Conservation (phyloP, 176 grass and related monocot species). For the Triticum aestivum region IWGSC_CS_RefSeq_v2.1 NC_057797.1:213807734-213808233, state of each 20-base stretch:
- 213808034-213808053: slow-evolving; percentile 63
- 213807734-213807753: slow-evolving; percentile 63
- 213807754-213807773: slow-evolving; percentile 69
- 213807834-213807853: slow-evolving; percentile 84
- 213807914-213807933: slow-evolving; percentile 78
- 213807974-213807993: slow-evolving; percentile 41
- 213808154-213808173: slow-evolving; percentile 62
- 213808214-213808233: slow-evolving; percentile 65
- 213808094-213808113: slow-evolving; percentile 69
- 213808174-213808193: slow-evolving; percentile 74
- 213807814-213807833: slow-evolving; percentile 87
- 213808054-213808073: slow-evolving; percentile 73
- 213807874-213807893: slow-evolving; percentile 60
- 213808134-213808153: slow-evolving; percentile 74
- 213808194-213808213: slow-evolving; percentile 77
- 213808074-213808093: slow-evolving; percentile 83
- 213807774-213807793: slow-evolving; percentile 38
- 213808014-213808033: slow-evolving; percentile 52
- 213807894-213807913: slow-evolving; percentile 83
- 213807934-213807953: slow-evolving; percentile 72
- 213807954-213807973: slow-evolving; percentile 48
- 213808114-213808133: slow-evolving; percentile 48
- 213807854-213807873: slow-evolving; percentile 77
- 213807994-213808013: slow-evolving; percentile 65
- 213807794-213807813: slow-evolving; percentile 49